Evolutionary conservation across 371 early-diverging fungal species (phyloP).

Genomic region (Globomyces sp.): DNA sequence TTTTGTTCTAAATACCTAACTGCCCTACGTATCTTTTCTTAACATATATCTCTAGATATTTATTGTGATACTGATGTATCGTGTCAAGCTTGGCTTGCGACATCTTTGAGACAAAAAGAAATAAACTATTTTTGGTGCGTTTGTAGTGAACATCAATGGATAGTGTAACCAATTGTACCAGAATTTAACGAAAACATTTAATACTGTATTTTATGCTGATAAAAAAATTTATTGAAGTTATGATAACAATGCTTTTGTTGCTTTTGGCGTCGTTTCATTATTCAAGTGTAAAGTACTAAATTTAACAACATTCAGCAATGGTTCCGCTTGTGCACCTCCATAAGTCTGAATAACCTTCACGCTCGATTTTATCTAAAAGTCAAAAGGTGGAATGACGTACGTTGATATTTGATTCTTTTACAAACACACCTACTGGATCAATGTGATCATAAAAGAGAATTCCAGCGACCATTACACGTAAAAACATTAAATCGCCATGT

Average conservation of each 20-base stretch:
- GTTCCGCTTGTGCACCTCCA: conserved; percentile 52
- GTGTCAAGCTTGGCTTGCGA: too few species aligned
- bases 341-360: conserved; percentile 69
- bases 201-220: too few species aligned
- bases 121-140: too few species aligned
- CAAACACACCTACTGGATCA: conserved; percentile 74
- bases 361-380: conserved; percentile 45
- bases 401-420: conserved; percentile 73
- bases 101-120: too few species aligned
- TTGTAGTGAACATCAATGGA: too few species aligned
- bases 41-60: too few species aligned
- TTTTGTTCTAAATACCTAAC: too few species aligned
- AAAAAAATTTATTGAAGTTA: background rate
- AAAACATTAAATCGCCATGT: conserved; percentile 47
- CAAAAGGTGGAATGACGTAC: conserved; percentile 43
- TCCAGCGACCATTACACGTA: conserved; percentile 83
- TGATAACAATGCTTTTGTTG: conserved; percentile 50
- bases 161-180: too few species aligned
- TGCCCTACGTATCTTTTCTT: too few species aligned
- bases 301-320: conserved; percentile 70
- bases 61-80: too few species aligned
- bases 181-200: too few species aligned
- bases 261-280: conserved; percentile 76
- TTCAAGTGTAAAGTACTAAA: conserved; percentile 80
- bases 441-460: conserved; percentile 90